Base-by-base conservation (phyloP, 1,284 basidiomycete species). In the Sanghuangporus baumii region DNA sequence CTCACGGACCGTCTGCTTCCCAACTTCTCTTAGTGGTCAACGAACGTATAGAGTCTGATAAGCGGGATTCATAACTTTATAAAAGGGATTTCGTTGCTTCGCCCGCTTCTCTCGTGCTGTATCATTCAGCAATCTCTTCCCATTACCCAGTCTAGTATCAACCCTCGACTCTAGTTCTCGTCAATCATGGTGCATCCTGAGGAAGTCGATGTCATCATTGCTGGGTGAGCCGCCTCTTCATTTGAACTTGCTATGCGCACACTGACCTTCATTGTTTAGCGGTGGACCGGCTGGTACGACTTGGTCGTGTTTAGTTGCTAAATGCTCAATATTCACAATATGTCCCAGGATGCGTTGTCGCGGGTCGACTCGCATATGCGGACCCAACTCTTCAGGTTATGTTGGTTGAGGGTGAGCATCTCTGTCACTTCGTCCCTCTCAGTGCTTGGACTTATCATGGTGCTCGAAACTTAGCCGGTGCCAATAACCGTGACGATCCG, bases 131-230 rank as follows among this genome's bases (percentile, higher is more conserved):
- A 36, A 37, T 8, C 37, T 56, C 38, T 55, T 4, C 36, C 14
- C 52, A 31, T n/a, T 31, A 36, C 16, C 14, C 18, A 16, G 14
- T 51, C 65, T 47, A 57, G 6, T 11, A 51, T 6, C 52, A 34
- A 34, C 31, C 18, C 26, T 37, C 16, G 31, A 54, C 26, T 11
- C 52, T 37, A 54, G 31, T 18, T 14, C 26, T 54, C 31, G 6
- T n/a, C 52, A 63, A 69, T 55, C 66, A 80, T 78, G 75, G 76
- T 74, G 65, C 85, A 86, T 69, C 85, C 85, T 64, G 79, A 87
- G 70, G 87, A 88, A 80, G 87, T 89, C 73, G 87, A 88, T 75
- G 77, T 89, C 66, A 87, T 89, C 67, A 84, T 89, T 57, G 74
- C 72, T 64, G 81, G 79, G 79, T 79, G 67, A 64, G 56, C 23